Evolutionary conservation across 2,329 filamentous ascomycete species (phyloP).

Genomic region (Lomentospora prolificans): DNA sequence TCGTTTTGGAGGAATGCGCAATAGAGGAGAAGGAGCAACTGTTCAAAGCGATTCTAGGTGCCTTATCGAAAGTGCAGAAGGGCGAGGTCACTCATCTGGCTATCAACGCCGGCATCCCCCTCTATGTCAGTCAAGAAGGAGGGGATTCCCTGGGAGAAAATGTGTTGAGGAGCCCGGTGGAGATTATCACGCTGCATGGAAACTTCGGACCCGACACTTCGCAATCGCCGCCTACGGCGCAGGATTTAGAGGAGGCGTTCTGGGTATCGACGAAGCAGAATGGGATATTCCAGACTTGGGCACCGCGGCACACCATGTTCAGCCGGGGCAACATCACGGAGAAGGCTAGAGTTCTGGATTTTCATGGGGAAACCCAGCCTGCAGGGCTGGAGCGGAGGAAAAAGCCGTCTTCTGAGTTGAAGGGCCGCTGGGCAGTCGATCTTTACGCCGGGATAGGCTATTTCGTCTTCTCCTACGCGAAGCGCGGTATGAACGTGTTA

Average conservation of each 20-base stretch:
- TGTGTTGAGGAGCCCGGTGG: slow-evolving; percentile 60
- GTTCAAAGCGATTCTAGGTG: slow-evolving; percentile 38
- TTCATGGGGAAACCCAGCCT: slow-evolving; percentile 22
- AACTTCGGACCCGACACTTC: slow-evolving; percentile 54
- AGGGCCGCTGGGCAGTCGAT: slow-evolving; percentile 49
- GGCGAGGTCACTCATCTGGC: slow-evolving; percentile 45
- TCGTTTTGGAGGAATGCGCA: slow-evolving; percentile 20
- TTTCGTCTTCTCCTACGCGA: slow-evolving; percentile 77
- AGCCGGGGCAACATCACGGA: slow-evolving; percentile 83
- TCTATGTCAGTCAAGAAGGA: slow-evolving; percentile 20
- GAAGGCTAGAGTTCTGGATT: slow-evolving; percentile 64
- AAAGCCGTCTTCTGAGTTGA: not conserved
- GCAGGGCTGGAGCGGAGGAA: not conserved
- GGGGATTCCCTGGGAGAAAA: slow-evolving; percentile 39
- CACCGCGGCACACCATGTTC: slow-evolving; percentile 89
- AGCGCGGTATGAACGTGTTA: slow-evolving; percentile 61
- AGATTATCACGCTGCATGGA: slow-evolving; percentile 61
- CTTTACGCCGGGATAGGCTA: slow-evolving; percentile 92
- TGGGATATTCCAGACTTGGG: slow-evolving; percentile 76
- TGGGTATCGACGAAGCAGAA: slow-evolving; percentile 76
- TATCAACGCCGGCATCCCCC: slow-evolving; percentile 52
- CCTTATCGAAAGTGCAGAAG: slow-evolving; percentile 32
- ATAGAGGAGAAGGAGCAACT: slow-evolving; percentile 23
- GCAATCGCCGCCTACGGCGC: slow-evolving; percentile 19
- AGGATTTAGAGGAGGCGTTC: slow-evolving; percentile 57